These are phyloP conservation scores for Mycena crocata DNA, from an alignment of 768 basidiomycete species.

Conservation along the genomic window DNA sequence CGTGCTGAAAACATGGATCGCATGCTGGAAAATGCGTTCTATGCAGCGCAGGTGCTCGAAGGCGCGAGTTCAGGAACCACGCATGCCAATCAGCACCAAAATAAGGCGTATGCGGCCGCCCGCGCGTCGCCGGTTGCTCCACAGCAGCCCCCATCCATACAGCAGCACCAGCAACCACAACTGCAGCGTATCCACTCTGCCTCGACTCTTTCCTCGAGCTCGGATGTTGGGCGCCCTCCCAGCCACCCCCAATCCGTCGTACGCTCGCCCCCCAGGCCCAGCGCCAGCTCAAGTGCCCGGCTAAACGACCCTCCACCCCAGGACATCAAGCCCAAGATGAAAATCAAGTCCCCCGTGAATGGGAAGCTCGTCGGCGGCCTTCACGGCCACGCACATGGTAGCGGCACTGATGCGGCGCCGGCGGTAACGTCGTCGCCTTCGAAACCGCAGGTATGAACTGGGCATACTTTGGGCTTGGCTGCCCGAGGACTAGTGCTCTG, in stretches of 20 bases:
- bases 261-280: slow-evolving; percentile 16
- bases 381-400: slow-evolving; percentile 3
- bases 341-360: slow-evolving; percentile 16
- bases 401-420: slow-evolving; percentile 9
- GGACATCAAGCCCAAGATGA: slow-evolving; percentile 21
- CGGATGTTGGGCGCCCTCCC: slow-evolving; percentile 14
- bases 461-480: neutral
- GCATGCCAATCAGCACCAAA: slow-evolving; percentile 11
- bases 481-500: slow-evolving; percentile 16
- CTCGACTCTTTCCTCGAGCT: slow-evolving; percentile 26
- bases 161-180: slow-evolving; percentile 16
- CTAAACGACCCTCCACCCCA: slow-evolving; percentile 16
- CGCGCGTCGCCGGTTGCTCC: slow-evolving; percentile 13
- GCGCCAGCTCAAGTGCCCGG: neutral
- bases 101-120: neutral
- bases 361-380: slow-evolving; percentile 4
- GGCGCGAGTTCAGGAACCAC: slow-evolving; percentile 14
- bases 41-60: slow-evolving; percentile 31
- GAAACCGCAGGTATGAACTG: slow-evolving; percentile 30
- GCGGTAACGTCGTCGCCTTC: slow-evolving; percentile 26
- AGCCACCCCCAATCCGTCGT: slow-evolving; percentile 6
- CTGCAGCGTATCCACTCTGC: slow-evolving; percentile 31
- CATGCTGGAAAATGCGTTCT: slow-evolving; percentile 32
- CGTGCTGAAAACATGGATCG: slow-evolving; percentile 20
- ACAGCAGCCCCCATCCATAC: neutral